These are phyloP conservation scores for Calocybe cyanea DNA, from an alignment of 768 basidiomycete species.

Conservation along the genomic window DNA sequence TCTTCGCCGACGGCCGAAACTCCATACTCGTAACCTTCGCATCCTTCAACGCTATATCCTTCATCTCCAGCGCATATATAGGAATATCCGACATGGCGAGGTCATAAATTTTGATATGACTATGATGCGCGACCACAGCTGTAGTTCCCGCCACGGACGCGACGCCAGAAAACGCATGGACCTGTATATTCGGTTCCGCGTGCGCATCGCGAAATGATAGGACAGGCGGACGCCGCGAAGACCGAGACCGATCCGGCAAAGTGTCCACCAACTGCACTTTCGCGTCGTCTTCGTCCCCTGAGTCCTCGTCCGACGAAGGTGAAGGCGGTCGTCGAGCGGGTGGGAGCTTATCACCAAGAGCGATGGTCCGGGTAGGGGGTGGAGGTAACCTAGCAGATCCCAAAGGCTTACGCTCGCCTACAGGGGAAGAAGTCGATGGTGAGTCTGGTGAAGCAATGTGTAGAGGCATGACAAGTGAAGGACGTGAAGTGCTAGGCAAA, in stretches of 20 bases:
- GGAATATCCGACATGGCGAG: slow-evolving; percentile 45
- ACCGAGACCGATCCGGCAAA: slow-evolving; percentile 65
- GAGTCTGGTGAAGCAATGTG: slow-evolving; percentile 10
- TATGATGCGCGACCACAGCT: slow-evolving; percentile 53
- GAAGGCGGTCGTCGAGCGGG: slow-evolving; percentile 46
- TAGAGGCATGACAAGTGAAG: slow-evolving; percentile 16
- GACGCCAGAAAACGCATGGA: slow-evolving; percentile 55
- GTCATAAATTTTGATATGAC: slow-evolving; percentile 64
- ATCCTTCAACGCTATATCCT: slow-evolving; percentile 61
- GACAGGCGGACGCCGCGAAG: slow-evolving; percentile 53
- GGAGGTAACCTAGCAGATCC: slow-evolving; percentile 52
- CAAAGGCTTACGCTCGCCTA: slow-evolving; percentile 35
- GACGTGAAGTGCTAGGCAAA: slow-evolving; percentile 17
- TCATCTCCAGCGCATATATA: slow-evolving; percentile 52
- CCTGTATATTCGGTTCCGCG: slow-evolving; percentile 48
- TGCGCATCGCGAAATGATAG: slow-evolving; percentile 36
- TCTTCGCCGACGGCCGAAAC: slow-evolving; percentile 52
- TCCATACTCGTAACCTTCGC: slow-evolving; percentile 73
- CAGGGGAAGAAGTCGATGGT: slow-evolving; percentile 10
- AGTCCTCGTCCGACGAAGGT: slow-evolving; percentile 50
- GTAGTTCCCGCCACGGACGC: slow-evolving; percentile 54
- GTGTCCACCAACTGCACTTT: slow-evolving; percentile 41
- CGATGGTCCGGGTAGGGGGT: slow-evolving; percentile 74
- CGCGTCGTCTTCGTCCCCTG: slow-evolving; percentile 57
- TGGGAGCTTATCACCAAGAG: slow-evolving; percentile 65